Percentiles rank a stretch among this genome's conserved stretches.
Evolutionary conservation across 495 filamentous ascomycete species (phyloP).

Genomic region (Chaetomium cochliodes): DNA sequence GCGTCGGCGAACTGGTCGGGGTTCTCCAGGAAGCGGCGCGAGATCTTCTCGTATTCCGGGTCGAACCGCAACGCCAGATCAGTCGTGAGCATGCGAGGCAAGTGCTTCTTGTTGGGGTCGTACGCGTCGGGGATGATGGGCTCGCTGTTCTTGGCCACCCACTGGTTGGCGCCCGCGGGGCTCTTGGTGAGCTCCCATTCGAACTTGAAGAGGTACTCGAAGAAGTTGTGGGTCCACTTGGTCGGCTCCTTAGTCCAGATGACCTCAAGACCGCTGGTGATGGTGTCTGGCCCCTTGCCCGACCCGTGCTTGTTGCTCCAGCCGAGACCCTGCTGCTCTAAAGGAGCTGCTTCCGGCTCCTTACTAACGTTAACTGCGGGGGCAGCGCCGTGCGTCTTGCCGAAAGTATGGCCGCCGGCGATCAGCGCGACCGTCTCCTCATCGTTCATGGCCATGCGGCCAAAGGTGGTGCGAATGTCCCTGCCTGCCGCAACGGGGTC

Average conservation of each 20-base stretch:
- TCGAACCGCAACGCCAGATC: constrained; percentile 70
- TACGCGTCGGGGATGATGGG: constrained; percentile 65
- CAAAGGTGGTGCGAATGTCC: constrained; percentile 69
- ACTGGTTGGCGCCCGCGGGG: constrained; percentile 71
- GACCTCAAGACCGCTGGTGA: constrained; percentile 71
- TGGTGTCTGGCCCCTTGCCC: constrained; percentile 64
- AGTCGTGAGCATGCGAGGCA: constrained; percentile 65
- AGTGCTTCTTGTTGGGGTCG: constrained; percentile 63
- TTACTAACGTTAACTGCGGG: constrained; percentile 56
- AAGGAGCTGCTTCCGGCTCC: constrained; percentile 61
- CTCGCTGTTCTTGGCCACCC: constrained; percentile 65
- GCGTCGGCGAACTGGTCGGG: constrained; percentile 63
- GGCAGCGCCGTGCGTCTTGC: constrained; percentile 72
- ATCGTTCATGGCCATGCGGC: constrained; percentile 76
- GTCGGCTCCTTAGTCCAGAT: constrained; percentile 70
- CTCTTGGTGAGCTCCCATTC: constrained; percentile 76
- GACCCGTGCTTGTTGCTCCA: constrained; percentile 59
- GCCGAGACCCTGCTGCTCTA: constrained; percentile 66
- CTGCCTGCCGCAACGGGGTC: constrained; percentile 64
- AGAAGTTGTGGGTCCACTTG: constrained; percentile 65
- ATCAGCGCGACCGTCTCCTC: constrained; percentile 74
- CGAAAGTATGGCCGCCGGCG: constrained; percentile 71
- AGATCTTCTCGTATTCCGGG: constrained; percentile 69
- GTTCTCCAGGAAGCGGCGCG: constrained; percentile 62
- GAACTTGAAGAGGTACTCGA: constrained; percentile 71